phyloP scores from a whole-genome alignment of 352 stramenopile genomes.

The Elongisporangium undulatum region DNA sequence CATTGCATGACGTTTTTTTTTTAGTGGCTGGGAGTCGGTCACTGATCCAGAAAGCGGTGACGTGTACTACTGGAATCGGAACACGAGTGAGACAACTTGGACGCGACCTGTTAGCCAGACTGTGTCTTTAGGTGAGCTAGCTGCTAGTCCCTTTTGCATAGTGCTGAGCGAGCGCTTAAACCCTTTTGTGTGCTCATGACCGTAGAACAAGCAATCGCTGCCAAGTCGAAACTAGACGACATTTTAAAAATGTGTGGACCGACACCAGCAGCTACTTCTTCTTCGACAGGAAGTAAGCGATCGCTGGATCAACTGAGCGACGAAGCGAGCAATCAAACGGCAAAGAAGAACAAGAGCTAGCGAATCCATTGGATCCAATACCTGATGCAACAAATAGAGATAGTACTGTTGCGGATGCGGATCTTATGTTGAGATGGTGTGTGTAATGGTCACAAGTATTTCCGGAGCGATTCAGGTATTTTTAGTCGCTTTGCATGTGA shows the following conservation, averaged over 20 bases:
- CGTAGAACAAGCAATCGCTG: conserved; percentile 42
- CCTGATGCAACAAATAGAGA: neutral
- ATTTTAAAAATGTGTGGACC: conserved; percentile 42
- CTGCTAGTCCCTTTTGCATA: neutral
- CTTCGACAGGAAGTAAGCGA: neutral
- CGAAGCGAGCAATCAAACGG: neutral
- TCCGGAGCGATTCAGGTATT: neutral
- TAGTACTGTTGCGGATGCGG: neutral
- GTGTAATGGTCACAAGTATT: neutral
- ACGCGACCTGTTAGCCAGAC: conserved; percentile 35
- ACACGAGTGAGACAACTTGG: conserved; percentile 77
- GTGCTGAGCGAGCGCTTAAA: neutral
- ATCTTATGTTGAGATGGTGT: neutral
- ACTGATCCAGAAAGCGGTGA: conserved; percentile 43
- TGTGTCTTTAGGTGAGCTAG: conserved; percentile 44
- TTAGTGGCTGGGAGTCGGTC: conserved; percentile 63
- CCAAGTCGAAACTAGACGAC: conserved; percentile 57
- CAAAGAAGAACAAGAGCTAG: neutral
- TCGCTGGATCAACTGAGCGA: neutral
- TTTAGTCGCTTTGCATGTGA: neutral
- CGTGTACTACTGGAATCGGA: conserved; percentile 72
- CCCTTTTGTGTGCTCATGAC: neutral
- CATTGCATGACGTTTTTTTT: conserved; percentile 3
- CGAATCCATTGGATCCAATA: neutral
- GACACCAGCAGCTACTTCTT: neutral